Percentiles rank a stretch among this genome's conserved stretches.
Conservation (phyloP, 2,329 filamentous ascomycete species). For the Penicillium sp. region DNA sequence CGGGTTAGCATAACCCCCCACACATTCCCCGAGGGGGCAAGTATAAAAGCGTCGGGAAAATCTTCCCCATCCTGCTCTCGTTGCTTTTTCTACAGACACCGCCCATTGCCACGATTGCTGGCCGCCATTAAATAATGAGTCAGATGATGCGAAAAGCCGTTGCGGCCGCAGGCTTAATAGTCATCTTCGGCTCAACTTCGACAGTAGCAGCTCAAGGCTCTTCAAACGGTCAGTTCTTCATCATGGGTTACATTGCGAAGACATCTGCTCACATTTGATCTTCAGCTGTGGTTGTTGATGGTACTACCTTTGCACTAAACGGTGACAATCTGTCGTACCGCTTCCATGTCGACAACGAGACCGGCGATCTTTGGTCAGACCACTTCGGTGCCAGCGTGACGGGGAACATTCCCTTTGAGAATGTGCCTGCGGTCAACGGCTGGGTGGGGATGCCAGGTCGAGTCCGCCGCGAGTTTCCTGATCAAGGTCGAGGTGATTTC, state of each 20-base stretch:
- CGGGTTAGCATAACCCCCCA: neutral
- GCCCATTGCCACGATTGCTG: neutral
- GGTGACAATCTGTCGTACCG: slow-evolving; percentile 63
- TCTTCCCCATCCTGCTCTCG: neutral
- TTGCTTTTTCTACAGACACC: neutral
- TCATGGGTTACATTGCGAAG: neutral
- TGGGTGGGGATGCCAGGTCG: slow-evolving; percentile 59
- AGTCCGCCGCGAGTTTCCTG: slow-evolving; percentile 64
- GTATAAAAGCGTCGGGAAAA: neutral
- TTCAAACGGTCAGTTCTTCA: neutral
- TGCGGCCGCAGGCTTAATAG: neutral
- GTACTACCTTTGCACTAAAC: slow-evolving; percentile 60
- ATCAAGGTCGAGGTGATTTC: slow-evolving; percentile 66
- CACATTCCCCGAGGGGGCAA: slow-evolving; percentile 1
- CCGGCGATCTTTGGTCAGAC: slow-evolving; percentile 62
- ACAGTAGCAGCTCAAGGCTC: neutral
- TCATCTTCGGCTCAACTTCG: neutral
- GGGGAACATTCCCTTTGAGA: slow-evolving; percentile 55
- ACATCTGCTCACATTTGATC: neutral
- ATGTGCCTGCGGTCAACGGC: slow-evolving; percentile 47
- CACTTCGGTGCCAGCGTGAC: slow-evolving; percentile 63
- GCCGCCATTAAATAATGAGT: neutral
- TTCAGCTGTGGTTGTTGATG: slow-evolving; percentile 58
- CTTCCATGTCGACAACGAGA: slow-evolving; percentile 63
- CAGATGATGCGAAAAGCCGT: neutral